Evolutionary conservation across 352 stramenopile genomes (phyloP).

Genomic region (Phytophthora lateralis): DNA sequence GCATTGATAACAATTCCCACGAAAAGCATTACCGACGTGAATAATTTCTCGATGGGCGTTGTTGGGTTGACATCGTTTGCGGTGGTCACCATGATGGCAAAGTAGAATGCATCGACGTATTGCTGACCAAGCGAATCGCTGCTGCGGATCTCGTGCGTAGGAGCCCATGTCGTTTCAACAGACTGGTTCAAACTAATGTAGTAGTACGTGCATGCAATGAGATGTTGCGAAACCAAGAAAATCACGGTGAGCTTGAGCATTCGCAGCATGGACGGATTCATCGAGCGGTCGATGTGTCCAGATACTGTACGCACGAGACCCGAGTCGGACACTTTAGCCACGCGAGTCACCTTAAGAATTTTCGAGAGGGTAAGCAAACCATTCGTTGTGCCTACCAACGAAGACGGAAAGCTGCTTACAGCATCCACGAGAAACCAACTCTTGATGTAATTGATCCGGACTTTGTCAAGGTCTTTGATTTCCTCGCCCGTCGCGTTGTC

Average conservation of each 20-base stretch:
- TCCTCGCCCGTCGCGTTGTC: slow-evolving; percentile 66
- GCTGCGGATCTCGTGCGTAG: slow-evolving; percentile 29
- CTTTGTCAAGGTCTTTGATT: slow-evolving; percentile 60
- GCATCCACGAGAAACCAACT: slow-evolving; percentile 62
- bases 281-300: slow-evolving; percentile 58
- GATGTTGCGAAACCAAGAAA: slow-evolving; percentile 72
- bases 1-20: slow-evolving; percentile 82
- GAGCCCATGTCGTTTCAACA: slow-evolving; percentile 52
- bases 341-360: slow-evolving; percentile 60
- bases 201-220: slow-evolving; percentile 81
- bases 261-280: slow-evolving; percentile 71
- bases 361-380: slow-evolving; percentile 51
- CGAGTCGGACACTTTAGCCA: slow-evolving; percentile 58
- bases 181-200: slow-evolving; percentile 53
- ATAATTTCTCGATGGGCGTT: slow-evolving; percentile 60
- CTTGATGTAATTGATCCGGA: slow-evolving; percentile 59
- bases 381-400: slow-evolving; percentile 40
- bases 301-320: slow-evolving; percentile 56
- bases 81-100: slow-evolving; percentile 70
- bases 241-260: slow-evolving; percentile 75
- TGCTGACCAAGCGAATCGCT: slow-evolving; percentile 43
- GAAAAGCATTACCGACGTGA: slow-evolving; percentile 73
- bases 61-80: slow-evolving; percentile 66
- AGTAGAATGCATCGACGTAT: slow-evolving; percentile 68
- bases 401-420: slow-evolving; percentile 58